Evolutionary conservation across 192 early-diverging fungal genomes (phyloP).

Genomic region (Coemansia sp.): DNA sequence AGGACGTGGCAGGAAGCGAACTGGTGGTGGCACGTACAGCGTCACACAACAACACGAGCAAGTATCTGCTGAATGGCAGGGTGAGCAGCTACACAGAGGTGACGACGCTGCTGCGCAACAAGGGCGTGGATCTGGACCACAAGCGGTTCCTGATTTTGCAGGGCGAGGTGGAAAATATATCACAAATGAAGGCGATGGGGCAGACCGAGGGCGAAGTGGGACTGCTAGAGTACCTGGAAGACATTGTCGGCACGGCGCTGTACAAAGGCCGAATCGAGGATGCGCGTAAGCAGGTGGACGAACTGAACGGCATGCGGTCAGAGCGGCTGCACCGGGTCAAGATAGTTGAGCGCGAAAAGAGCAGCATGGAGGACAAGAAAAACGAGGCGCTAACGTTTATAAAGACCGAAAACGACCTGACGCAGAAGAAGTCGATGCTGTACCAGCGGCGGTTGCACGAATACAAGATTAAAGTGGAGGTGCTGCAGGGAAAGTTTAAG

Average conservation of each 20-base stretch:
- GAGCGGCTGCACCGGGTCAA: constrained; percentile 83
- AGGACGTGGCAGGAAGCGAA: constrained; percentile 63
- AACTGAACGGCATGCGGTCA: constrained; percentile 70
- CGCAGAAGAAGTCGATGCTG: constrained; percentile 67
- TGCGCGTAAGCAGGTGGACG: constrained; percentile 66
- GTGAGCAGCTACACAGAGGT: constrained; percentile 79
- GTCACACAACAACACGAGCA: constrained; percentile 64
- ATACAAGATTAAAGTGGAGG: constrained; percentile 52
- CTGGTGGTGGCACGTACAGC: constrained; percentile 80
- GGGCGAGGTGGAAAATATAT: constrained; percentile 99
- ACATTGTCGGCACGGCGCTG: constrained; percentile 92
- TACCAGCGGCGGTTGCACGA: constrained; percentile 76
- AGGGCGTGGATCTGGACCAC: constrained; percentile 95
- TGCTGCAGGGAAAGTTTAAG: constrained; percentile 56
- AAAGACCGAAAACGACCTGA: constrained; percentile 76
- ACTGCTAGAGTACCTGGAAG: constrained; percentile 95
- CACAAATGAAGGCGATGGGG: constrained; percentile 96
- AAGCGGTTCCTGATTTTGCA: constrained; percentile 97
- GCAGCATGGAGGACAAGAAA: constrained; percentile 74
- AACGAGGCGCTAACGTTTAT: constrained; percentile 80
- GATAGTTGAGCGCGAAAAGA: constrained; percentile 86
- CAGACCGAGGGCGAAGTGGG: constrained; percentile 91
- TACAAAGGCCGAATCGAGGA: constrained; percentile 87
- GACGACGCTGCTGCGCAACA: constrained; percentile 71
- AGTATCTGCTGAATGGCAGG: constrained; percentile 71